phyloP scores from a whole-genome alignment of 768 basidiomycete species.

The Mrakia gelida region DNA sequence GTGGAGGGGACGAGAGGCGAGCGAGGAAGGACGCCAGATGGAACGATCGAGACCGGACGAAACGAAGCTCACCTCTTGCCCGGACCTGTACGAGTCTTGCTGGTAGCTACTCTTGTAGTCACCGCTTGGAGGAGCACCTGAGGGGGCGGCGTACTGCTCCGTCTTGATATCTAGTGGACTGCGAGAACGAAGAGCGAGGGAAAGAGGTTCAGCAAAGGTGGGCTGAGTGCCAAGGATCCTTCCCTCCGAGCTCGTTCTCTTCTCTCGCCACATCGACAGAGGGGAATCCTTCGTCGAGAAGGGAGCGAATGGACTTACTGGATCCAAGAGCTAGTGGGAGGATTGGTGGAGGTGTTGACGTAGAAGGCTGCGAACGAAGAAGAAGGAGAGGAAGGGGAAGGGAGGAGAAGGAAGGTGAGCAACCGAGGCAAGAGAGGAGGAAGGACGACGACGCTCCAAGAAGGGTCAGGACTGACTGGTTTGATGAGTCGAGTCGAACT shows the following conservation, averaged over 20 bases:
- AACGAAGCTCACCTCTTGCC: neutral
- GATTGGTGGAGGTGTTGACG: neutral
- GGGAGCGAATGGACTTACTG: neutral
- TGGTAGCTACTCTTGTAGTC: conserved; percentile 10
- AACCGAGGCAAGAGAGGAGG: too few relatives aligned
- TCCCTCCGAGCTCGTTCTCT: neutral
- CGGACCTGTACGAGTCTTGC: neutral
- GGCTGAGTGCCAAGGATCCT: neutral
- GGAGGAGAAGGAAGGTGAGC: neutral
- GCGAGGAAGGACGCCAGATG: neutral
- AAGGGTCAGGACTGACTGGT: neutral
- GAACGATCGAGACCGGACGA: neutral
- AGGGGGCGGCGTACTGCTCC: neutral
- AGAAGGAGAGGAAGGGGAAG: neutral
- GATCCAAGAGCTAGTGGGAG: conserved; percentile 6
- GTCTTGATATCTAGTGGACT: conserved; percentile 15
- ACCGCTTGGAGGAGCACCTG: neutral
- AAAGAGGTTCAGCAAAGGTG: neutral
- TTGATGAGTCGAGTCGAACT: neutral
- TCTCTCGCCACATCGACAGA: neutral
- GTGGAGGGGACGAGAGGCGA: too few relatives aligned
- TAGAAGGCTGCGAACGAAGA: neutral
- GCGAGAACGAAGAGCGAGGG: neutral
- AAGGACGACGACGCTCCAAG: neutral
- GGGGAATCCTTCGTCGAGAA: neutral